A percentile compares a stretch with the other conserved stretches of the same genome.
phyloP scores from a whole-genome alignment of 371 early-diverging fungal genomes.

The Rhizopus stolonifer region DNA sequence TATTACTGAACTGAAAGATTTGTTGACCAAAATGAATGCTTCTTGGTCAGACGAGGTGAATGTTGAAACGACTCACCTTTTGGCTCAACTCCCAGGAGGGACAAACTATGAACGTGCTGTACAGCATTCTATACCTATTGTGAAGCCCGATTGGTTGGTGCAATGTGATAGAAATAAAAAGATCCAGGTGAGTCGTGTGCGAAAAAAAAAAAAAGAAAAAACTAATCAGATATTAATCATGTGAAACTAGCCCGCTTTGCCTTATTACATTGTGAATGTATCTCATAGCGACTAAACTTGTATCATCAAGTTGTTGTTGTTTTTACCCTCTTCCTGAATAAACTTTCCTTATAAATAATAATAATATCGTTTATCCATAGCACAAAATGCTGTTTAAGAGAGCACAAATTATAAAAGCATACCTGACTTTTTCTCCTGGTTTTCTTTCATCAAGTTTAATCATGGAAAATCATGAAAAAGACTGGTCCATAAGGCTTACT shows the following conservation, averaged over 20 bases:
- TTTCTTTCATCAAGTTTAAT: no score
- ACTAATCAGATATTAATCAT: background rate
- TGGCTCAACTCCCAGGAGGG: conserved; percentile 83
- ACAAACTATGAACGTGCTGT: conserved; percentile 85
- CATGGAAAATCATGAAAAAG: no score
- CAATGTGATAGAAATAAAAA: conserved; percentile 88
- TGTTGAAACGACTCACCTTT: conserved; percentile 89
- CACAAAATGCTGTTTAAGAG: no score
- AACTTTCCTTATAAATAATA: no score
- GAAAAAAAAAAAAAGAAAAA: background rate
- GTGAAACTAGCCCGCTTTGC: conserved; percentile 42
- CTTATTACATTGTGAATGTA: conserved; percentile 51
- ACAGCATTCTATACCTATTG: conserved; percentile 88
- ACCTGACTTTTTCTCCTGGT: no score
- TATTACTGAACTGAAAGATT: conserved; percentile 70
- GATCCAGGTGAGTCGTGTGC: conserved; percentile 68
- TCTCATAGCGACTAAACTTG: conserved; percentile 25
- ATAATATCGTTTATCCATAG: no score
- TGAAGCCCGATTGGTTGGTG: conserved; percentile 90
- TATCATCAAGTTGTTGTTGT: no score
- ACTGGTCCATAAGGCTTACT: no score
- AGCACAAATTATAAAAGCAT: no score
- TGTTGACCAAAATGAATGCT: conserved; percentile 85
- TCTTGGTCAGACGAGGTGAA: conserved; percentile 82
- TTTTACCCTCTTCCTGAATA: no score